Conservation (phyloP, 305 asterid species). For the Fraxinus nigra region DNA sequence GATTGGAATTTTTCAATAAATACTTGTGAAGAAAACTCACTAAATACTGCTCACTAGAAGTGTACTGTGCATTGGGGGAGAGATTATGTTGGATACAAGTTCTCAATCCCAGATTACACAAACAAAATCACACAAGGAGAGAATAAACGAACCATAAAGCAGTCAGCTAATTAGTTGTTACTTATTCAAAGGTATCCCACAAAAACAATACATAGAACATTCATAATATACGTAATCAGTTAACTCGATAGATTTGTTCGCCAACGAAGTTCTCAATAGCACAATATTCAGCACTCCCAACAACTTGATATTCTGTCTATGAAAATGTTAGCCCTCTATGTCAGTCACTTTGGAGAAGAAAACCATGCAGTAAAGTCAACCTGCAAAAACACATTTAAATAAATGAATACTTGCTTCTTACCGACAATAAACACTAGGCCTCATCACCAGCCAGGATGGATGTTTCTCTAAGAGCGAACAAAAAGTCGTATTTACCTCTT, state of each 20-base stretch:
- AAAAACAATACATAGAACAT: background rate
- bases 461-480: background rate
- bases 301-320: background rate
- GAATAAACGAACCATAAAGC: background rate
- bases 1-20: background rate
- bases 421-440: background rate
- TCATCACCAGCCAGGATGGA: background rate
- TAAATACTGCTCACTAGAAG: too few relatives aligned
- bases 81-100: too few relatives aligned
- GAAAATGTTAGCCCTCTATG: background rate
- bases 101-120: background rate
- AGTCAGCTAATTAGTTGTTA: background rate
- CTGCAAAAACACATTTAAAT: background rate
- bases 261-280: background rate
- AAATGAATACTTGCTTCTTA: background rate
- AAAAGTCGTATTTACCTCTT: constrained; percentile 6
- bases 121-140: background rate
- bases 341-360: background rate
- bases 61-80: too few relatives aligned
- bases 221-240: background rate
- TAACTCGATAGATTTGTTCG: background rate
- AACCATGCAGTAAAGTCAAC: background rate
- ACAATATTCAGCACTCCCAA: background rate
- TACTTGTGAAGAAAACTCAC: background rate
- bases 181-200: background rate